These are phyloP conservation scores for Voacanga thouarsii DNA, from an alignment of 257 asterid genomes.

Conservation along the genomic window DNA sequence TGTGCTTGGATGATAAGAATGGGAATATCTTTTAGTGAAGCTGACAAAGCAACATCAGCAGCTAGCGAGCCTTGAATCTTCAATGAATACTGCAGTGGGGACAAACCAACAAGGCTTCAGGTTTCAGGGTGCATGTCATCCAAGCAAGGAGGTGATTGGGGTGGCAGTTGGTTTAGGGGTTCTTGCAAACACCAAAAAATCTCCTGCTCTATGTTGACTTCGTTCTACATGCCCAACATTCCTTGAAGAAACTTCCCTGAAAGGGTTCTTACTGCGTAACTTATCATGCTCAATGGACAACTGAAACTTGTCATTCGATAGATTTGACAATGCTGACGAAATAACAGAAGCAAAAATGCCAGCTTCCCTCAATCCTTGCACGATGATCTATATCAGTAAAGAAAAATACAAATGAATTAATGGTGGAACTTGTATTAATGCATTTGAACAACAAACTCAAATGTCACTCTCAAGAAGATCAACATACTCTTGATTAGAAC, in stretches of 20 bases:
- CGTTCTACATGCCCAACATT: slow-evolving; percentile 15
- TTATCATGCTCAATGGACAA: slow-evolving; percentile 7
- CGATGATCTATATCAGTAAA: slow-evolving; percentile 27
- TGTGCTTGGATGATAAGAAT: neutral
- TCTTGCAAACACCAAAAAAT: slow-evolving; percentile 5
- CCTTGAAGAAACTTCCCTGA: slow-evolving; percentile 9
- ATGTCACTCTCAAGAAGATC: neutral
- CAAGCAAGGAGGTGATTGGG: slow-evolving; percentile 20
- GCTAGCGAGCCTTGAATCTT: neutral
- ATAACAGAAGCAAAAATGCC: slow-evolving; percentile 34
- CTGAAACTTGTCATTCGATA: neutral
- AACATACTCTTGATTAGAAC: neutral
- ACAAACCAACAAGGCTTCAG: neutral
- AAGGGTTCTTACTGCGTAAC: neutral
- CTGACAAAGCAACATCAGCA: neutral
- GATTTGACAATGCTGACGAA: slow-evolving; percentile 21
- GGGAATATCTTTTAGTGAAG: neutral
- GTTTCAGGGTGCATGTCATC: neutral
- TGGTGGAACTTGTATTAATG: neutral
- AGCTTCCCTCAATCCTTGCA: slow-evolving; percentile 39
- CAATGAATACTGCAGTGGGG: neutral
- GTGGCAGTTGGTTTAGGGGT: slow-evolving; percentile 11
- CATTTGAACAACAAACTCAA: neutral
- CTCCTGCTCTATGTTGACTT: slow-evolving; percentile 13
- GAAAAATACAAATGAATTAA: no score